phyloP scores from a whole-genome alignment of 108 stramenopile species.

The Discostella stelligeroides region DNA sequence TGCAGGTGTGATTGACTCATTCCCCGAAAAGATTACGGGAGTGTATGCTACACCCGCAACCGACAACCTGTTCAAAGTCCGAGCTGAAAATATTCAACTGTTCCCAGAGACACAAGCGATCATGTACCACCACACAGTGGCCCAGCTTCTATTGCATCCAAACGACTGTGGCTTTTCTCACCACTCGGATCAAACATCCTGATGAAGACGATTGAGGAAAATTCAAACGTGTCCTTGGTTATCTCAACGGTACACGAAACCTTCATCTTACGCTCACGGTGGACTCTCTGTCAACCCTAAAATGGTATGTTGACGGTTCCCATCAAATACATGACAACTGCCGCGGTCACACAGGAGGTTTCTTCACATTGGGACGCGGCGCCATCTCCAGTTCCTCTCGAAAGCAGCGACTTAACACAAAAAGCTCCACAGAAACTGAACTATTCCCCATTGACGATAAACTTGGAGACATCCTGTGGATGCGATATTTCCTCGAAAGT shows the following conservation, averaged over 20 bases:
- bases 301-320: slow-evolving; percentile 42
- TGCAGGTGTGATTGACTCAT: no score
- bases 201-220: no score
- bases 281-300: slow-evolving; percentile 7
- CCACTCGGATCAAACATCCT: neutral
- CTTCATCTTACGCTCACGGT: slow-evolving; percentile 3
- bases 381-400: slow-evolving; percentile 23
- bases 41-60: slow-evolving; percentile 13
- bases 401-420: no score
- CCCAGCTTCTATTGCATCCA: slow-evolving; percentile 4
- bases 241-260: slow-evolving; percentile 16
- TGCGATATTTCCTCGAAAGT: no score
- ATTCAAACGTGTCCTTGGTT: no score
- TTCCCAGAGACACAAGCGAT: slow-evolving; percentile 11
- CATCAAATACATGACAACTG: slow-evolving; percentile 24
- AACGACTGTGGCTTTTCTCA: slow-evolving; percentile 5
- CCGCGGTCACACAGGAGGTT: slow-evolving; percentile 21
- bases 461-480: no score
- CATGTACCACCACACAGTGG: neutral
- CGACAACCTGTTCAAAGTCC: slow-evolving; percentile 6
- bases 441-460: no score
- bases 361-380: slow-evolving; percentile 24
- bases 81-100: neutral
- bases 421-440: no score
- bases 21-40: no score